Evolutionary conservation across 2,329 filamentous ascomycete species (phyloP).

Genomic region (Pseudogymnoascus sp.): DNA sequence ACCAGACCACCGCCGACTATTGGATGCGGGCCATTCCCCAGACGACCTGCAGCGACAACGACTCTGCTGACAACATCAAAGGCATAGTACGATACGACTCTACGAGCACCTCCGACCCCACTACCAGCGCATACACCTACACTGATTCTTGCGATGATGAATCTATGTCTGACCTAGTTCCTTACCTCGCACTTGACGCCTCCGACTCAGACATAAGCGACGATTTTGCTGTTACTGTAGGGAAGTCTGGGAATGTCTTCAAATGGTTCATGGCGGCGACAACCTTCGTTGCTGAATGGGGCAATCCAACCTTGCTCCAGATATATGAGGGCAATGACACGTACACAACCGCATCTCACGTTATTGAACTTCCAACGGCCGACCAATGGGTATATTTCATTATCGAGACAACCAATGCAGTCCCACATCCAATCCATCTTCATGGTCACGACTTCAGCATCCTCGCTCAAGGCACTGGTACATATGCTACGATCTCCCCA

Average conservation of each 20-base stretch:
- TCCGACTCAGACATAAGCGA: constrained; percentile 15
- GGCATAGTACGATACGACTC: constrained; percentile 47
- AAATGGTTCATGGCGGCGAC: constrained; percentile 42
- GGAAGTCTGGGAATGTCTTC: constrained; percentile 31
- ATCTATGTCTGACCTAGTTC: constrained; percentile 21
- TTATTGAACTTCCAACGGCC: constrained; percentile 23
- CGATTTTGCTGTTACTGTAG: constrained; percentile 25
- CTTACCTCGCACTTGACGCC: constrained; percentile 19
- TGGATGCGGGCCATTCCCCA: constrained; percentile 53
- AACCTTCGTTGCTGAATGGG: constrained; percentile 41
- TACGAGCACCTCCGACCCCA: constrained; percentile 34
- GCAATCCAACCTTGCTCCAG: constrained; percentile 38
- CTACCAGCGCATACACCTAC: constrained; percentile 20
- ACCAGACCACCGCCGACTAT: constrained; percentile 40
- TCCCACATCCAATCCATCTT: constrained; percentile 35
- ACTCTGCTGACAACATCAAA: constrained; percentile 40
- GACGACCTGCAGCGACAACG: constrained; percentile 47
- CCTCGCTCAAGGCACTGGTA: constrained; percentile 38
- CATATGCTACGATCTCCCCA: constrained; percentile 30
- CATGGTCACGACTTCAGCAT: constrained; percentile 47
- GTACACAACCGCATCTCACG: constrained; percentile 18
- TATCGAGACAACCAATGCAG: constrained; percentile 20
- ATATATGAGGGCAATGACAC: constrained; percentile 23
- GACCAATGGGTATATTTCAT: constrained; percentile 26
- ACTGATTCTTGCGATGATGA: constrained; percentile 27